A percentile compares a stretch with the other conserved stretches of the same genome.
Evolutionary conservation across 2,329 filamentous ascomycete species (phyloP).

Genomic region (Emergomyces pasteurianus): DNA sequence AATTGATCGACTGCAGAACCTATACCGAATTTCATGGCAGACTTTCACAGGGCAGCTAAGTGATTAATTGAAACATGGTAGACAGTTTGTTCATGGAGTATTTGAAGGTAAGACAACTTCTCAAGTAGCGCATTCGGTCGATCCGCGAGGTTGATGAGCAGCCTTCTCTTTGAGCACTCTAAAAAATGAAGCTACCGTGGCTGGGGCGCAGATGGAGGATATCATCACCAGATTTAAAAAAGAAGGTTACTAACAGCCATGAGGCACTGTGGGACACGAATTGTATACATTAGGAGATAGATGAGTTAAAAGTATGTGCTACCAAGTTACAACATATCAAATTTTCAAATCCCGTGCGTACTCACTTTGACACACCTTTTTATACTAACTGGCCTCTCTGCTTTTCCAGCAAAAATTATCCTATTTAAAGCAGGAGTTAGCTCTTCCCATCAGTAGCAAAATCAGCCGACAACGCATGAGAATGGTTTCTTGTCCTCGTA

Average conservation of each 20-base stretch:
- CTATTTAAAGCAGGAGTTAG: neutral
- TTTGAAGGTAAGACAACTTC: neutral
- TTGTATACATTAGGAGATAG: neutral
- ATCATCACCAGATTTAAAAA: neutral
- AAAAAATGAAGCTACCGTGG: neutral
- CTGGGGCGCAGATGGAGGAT: neutral
- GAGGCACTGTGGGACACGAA: neutral
- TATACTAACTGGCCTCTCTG: neutral
- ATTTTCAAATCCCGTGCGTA: neutral
- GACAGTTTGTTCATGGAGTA: neutral
- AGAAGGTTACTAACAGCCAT: neutral
- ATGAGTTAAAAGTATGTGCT: neutral
- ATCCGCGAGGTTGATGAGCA: neutral
- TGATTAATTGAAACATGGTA: neutral
- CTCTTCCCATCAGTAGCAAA: neutral
- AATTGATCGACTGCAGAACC: neutral
- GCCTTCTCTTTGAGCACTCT: neutral
- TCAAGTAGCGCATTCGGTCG: neutral
- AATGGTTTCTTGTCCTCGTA: neutral
- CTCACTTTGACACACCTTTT: neutral
- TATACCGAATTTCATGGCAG: neutral
- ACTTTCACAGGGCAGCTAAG: neutral
- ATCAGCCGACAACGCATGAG: neutral
- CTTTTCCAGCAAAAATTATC: neutral
- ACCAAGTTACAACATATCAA: neutral